Evolutionary conservation across 2,329 filamentous ascomycete genomes (phyloP).

Genomic region (Alternaria consortialis): DNA sequence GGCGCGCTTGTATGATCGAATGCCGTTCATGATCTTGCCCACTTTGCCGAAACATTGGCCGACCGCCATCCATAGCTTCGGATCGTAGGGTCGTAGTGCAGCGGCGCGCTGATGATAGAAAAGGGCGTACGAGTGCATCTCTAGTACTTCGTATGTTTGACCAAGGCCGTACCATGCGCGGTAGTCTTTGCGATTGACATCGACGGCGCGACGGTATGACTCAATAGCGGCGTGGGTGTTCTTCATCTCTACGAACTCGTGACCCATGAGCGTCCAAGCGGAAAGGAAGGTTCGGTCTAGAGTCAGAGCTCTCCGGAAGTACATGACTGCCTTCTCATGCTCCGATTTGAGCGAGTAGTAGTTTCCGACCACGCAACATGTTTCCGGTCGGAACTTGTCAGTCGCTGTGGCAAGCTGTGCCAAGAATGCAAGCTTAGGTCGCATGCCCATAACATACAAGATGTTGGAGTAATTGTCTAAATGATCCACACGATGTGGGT

Average conservation of each 20-base stretch:
- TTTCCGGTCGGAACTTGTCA: constrained; percentile 96
- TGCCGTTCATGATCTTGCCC: constrained; percentile 84
- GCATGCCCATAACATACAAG: constrained; percentile 87
- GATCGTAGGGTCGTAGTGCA: constrained; percentile 91
- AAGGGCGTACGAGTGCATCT: constrained; percentile 96
- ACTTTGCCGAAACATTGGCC: constrained; percentile 92
- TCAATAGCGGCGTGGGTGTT: constrained; percentile 98
- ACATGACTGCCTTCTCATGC: constrained; percentile 97
- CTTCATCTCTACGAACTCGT: constrained; percentile 98
- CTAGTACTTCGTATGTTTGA: constrained; percentile 95
- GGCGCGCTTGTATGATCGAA: constrained; percentile 93
- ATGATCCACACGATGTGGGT: constrained; percentile 79
- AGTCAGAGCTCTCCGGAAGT: constrained; percentile 91
- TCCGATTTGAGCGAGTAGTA: constrained; percentile 95
- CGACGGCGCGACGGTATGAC: constrained; percentile 92
- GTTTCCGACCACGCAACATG: constrained; percentile 95
- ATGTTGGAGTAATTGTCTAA: constrained; percentile 98
- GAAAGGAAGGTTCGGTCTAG: constrained; percentile 90
- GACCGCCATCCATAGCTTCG: constrained; percentile 98
- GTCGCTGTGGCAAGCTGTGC: constrained; percentile 90
- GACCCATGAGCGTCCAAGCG: constrained; percentile 98
- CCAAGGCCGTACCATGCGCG: constrained; percentile 97
- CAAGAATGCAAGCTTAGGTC: constrained; percentile 90
- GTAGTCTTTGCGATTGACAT: constrained; percentile 95
- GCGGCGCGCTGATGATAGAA: constrained; percentile 99